Percentiles rank a stretch among this genome's conserved stretches.
phyloP scores from a whole-genome alignment of 176 grass and related monocot genomes.

The Eleusine coracana region DNA sequence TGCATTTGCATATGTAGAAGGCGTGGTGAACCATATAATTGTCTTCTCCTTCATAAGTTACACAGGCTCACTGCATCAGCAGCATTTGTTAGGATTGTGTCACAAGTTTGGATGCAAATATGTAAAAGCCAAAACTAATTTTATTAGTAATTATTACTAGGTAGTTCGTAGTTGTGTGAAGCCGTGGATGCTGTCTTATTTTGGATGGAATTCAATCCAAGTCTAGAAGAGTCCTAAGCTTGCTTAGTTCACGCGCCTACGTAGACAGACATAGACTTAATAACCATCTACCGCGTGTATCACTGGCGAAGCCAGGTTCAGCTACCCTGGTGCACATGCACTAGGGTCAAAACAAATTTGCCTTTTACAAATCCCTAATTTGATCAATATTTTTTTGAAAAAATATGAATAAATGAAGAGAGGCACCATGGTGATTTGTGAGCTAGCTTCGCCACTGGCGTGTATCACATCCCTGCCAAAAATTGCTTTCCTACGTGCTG shows the following conservation, averaged over 20 bases:
- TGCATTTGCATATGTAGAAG: not conserved
- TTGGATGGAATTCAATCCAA: not conserved
- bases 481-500: not conserved
- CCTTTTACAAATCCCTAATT: no score
- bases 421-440: no score
- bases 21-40: no score
- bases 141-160: not conserved
- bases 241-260: conserved; percentile 2
- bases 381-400: no score
- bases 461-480: not conserved
- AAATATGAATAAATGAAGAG: no score
- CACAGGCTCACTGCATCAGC: not conserved
- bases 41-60: no score
- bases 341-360: no score
- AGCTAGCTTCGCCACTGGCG: no score
- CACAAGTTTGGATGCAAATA: not conserved
- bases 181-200: not conserved
- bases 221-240: not conserved
- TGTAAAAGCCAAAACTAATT: not conserved
- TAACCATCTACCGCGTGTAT: not conserved
- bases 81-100: not conserved
- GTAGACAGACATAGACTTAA: not conserved
- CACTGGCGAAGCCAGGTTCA: no score
- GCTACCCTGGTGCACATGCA: no score
- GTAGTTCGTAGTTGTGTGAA: no score